These are phyloP conservation scores for Colletotrichum abscissum DNA, from an alignment of 2,329 filamentous ascomycete species.

Conservation along the genomic window DNA sequence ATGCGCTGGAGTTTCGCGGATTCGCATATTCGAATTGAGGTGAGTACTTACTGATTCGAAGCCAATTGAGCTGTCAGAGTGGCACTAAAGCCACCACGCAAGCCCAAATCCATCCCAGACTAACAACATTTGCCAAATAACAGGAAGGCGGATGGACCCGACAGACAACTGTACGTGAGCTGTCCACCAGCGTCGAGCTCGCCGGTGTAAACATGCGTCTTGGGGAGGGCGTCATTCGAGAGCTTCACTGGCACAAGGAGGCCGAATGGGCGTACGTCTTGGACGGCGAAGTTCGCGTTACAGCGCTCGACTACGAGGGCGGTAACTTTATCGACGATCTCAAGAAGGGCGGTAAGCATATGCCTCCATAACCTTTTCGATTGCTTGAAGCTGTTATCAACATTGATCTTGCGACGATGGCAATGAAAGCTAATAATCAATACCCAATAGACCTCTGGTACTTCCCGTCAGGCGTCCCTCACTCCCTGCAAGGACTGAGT, in stretches of 20 bases:
- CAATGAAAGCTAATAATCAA: background rate
- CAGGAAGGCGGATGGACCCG: conserved; percentile 82
- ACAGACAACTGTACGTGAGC: conserved; percentile 75
- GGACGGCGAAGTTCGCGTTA: conserved; percentile 76
- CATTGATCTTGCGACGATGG: background rate
- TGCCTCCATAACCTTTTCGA: too few relatives aligned
- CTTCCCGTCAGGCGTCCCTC: conserved; percentile 81
- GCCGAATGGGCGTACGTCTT: conserved; percentile 84
- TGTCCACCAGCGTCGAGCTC: conserved; percentile 75
- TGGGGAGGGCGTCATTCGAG: conserved; percentile 77
- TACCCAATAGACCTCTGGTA: conserved; percentile 75
- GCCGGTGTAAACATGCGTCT: conserved; percentile 85
- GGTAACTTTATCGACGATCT: conserved; percentile 83
- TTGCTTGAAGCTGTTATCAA: background rate
- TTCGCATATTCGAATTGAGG: conserved; percentile 73
- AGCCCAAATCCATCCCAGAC: background rate
- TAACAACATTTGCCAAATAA: background rate
- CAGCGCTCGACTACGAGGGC: conserved; percentile 79
- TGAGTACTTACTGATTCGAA: conserved; percentile 42
- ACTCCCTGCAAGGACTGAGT: conserved; percentile 68
- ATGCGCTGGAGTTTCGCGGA: conserved; percentile 79
- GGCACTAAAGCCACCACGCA: background rate
- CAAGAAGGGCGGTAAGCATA: conserved; percentile 63
- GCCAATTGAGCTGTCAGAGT: background rate
- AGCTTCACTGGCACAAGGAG: conserved; percentile 85